phyloP scores from a whole-genome alignment of 176 grass and related monocot species.

The Oryza nivara region DNA sequence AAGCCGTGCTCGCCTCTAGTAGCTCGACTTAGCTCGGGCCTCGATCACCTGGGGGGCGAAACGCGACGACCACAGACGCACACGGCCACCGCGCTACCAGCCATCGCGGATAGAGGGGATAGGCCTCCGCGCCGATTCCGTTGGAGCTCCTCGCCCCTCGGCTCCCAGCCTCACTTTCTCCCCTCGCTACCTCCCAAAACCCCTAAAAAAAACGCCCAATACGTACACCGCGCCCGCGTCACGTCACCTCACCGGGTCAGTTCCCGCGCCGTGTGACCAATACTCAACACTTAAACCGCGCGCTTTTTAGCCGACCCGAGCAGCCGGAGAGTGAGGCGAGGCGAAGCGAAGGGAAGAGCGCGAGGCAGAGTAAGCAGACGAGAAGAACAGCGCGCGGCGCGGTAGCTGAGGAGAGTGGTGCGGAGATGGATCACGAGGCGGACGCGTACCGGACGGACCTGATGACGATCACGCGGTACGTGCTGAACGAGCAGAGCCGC shows the following conservation, averaged over 20 bases:
- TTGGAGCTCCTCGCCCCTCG: conserved; percentile 47
- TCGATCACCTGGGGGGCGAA: conserved; percentile 2
- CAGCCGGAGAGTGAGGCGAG: too few relatives aligned
- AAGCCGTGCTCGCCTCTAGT: conserved; percentile 29
- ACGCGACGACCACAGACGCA: conserved; percentile 35
- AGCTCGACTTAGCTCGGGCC: not conserved
- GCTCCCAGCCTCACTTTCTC: conserved; percentile 48
- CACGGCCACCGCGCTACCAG: conserved; percentile 27
- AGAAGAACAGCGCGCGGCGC: not conserved
- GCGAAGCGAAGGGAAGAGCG: not conserved
- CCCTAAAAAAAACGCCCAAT: not conserved
- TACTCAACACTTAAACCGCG: conserved; percentile 26
- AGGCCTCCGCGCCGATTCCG: conserved; percentile 45
- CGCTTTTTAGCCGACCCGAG: not conserved
- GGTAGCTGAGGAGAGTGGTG: not conserved
- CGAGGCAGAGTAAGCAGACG: not conserved
- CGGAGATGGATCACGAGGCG: conserved; percentile 81
- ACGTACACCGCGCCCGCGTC: not conserved
- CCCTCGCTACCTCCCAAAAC: not conserved
- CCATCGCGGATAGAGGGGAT: conserved; percentile 59
- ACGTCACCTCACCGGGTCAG: conserved; percentile 22
- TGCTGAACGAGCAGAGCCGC: conserved; percentile 93
- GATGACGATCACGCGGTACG: conserved; percentile 95
- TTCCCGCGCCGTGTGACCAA: not conserved
- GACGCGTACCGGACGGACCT: conserved; percentile 84